Evolutionary conservation across 768 basidiomycete species (phyloP), one percentile per base, ranked within the genome.

Genomic region (Mycena floridula): DNA sequence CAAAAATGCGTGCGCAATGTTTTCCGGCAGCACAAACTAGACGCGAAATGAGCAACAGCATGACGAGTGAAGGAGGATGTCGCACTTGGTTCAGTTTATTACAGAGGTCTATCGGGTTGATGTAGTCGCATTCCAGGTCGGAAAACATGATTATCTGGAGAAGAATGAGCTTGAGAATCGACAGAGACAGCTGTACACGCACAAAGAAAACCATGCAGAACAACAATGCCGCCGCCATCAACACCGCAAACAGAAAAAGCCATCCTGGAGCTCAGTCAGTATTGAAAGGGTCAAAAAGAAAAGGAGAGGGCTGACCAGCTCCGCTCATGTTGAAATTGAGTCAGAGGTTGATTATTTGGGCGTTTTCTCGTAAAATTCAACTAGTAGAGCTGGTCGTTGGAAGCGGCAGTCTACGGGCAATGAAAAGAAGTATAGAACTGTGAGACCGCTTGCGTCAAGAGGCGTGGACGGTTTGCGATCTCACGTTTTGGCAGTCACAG

Each of bases 121-220:
- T 95, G 71, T 97, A 98, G 77, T 96, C 93, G 74, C 92, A 96
- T 70, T 97, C 95, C 61, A 98, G 72, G 71, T 98, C 96, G 36
- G 93, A 96, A 75, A 98, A 98, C 95, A 97, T 98, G 74, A 99
- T 98, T 59, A 99, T 97, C 95, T 98, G 55, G 25, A 18, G 37
- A n/a, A 25, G 23, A 38, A 43, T 36, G 30, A n/a, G 37, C 43
- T 45, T 41, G 5, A 28, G 22, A 36, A 32, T 13, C 21, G n/a
- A 11, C 6, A 37, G 7, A 20, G 3, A 28, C 28, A 23, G 40
- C 22, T 35, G 15, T 13, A 20, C 36, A 85, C 91, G 66, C 58
- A 97, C 95, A 68, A 96, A 99, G 76, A 98, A 99, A 62, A 99
- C 96, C 87, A 93, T 93, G 55, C 93, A 96, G 73, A 99, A 99